Evolutionary conservation across 352 stramenopile genomes (phyloP), one percentile per base, ranked within the genome.

Genomic region (Phytophthora nicotianae): DNA sequence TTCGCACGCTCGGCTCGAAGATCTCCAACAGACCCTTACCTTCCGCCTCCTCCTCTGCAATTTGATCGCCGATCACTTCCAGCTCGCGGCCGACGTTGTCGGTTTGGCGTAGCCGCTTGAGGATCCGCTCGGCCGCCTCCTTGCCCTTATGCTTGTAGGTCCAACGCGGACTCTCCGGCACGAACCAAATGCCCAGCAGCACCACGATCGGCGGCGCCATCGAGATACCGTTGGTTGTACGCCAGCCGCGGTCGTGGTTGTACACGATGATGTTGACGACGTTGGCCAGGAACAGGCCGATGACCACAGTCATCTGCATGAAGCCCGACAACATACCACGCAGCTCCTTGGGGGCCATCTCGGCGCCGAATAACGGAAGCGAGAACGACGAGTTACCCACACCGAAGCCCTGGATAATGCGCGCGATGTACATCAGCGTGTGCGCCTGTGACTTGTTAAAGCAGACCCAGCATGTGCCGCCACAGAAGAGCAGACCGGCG

Each of bases 251-350:
- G 14, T 58, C 41, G 32, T 68, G 45, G 35, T 79, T 63, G 50
- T 79, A 47, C 17, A 83, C 65, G 48, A 75, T 68, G 26, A 71
- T 48, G 64, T 81, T 83, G 4, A 79, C 60, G 32, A 74, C 66
- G 52, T 81, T 83, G 16, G 75, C 72, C 11, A 63, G 57, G 9
- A 83, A 53, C 3, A 85, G 49, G 7, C 78, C 75, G 3, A 74
- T 86, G 41, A 79, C 72, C 47, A 86, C 61, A 9, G 73, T 79
- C 77, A 86, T 83, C 53, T 86, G 77, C 76, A 86, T 88, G 37
- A 86, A 88, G 17, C 78, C 78, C 26, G 75, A 80, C n/a, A 88
- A 65, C 26, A 88, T 75, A 10, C 79, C 79, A 14, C 79, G 74
- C 23, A 89, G 62, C 40, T 89, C 77, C 62, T 86, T 86, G 33